Evolutionary conservation across 768 basidiomycete species (phyloP), one percentile per base, ranked within the genome.

Genomic region (Lyophyllum decastes): DNA sequence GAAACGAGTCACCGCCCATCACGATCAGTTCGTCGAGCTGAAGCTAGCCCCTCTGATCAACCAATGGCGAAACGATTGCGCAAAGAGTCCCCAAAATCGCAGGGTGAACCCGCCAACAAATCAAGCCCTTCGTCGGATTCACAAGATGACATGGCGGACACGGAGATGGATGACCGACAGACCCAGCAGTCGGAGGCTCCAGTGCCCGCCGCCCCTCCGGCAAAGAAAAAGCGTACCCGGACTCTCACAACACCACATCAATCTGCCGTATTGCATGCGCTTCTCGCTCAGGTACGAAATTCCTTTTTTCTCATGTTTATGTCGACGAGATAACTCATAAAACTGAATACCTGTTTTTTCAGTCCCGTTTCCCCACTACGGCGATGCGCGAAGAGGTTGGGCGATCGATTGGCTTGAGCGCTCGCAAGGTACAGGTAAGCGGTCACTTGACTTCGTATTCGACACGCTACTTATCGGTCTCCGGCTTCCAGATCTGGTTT

Each of bases 361-460:
- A 95, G 92, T 94, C 93, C 50, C 89, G 90, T 35, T 94, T 95
- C 72, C 92, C 92, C 4, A 90, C 91, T 2, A 94, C 92, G 2
- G 86, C 89, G 10, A 86, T 90, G 83, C 84, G 92, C 49, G 93
- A 94, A 73, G 89, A 93, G 61, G 92, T 94, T 25, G 92, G 93
- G 8, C 84, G 88, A 22, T 80, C 89, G 34, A 94, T 94, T 63
- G 92, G 92, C n/a, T 74, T 95, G 67, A 93, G 91, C 69, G 91
- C 92, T 47, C 83, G 92, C 40, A 92, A 94, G 77, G 92, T 95
- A 2, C 92, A 95, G 84, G 92, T 90, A 65, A 68, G 88, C 58
- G 56, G 51, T 67, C 40, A 33, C 49, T 25, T 43, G 61, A 43
- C 26, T 57, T 54, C 25, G 57, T 25, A 60, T 51, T 30, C 34